Evolutionary conservation across 2,329 filamentous ascomycete species (phyloP).

Genomic region (Colletotrichum brevisporum): DNA sequence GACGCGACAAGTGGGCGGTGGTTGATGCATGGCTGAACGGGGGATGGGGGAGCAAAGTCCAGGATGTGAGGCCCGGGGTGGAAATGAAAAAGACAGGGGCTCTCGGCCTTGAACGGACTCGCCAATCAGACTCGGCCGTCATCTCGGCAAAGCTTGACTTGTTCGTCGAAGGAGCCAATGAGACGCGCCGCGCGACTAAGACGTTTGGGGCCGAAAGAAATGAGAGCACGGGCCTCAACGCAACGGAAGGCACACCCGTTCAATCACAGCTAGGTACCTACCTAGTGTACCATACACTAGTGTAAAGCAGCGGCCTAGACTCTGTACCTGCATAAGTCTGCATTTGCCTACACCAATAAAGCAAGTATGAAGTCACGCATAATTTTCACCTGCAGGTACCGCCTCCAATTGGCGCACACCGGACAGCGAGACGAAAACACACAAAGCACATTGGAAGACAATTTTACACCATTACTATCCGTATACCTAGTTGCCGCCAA

Average conservation of each 20-base stretch:
- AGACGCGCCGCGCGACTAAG: conserved; percentile 28
- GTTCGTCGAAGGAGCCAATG: conserved; percentile 30
- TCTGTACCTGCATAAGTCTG: conserved; percentile 39
- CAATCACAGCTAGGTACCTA: too few relatives aligned
- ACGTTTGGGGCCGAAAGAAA: conserved; percentile 34
- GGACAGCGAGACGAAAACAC: not conserved
- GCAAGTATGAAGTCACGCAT: conserved; percentile 24
- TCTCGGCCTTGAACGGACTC: conserved; percentile 5
- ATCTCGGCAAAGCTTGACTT: conserved; percentile 41
- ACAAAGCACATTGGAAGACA: conserved; percentile 7
- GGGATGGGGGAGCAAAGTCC: not conserved
- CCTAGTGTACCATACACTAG: too few relatives aligned
- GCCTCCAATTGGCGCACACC: conserved; percentile 8
- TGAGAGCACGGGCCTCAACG: conserved; percentile 25
- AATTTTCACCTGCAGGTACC: not conserved
- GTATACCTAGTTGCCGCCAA: not conserved
- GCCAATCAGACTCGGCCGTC: conserved; percentile 38
- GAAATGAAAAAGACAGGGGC: conserved; percentile 33
- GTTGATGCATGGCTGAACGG: conserved; percentile 19
- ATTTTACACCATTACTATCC: too few relatives aligned
- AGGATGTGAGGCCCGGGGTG: conserved; percentile 30
- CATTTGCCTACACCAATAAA: conserved; percentile 16
- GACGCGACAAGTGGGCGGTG: conserved; percentile 27
- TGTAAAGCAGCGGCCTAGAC: not conserved
- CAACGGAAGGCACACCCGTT: conserved; percentile 2